Conservation (phyloP, 129 eudicot genomes). For the Solidago caesia region DNA sequence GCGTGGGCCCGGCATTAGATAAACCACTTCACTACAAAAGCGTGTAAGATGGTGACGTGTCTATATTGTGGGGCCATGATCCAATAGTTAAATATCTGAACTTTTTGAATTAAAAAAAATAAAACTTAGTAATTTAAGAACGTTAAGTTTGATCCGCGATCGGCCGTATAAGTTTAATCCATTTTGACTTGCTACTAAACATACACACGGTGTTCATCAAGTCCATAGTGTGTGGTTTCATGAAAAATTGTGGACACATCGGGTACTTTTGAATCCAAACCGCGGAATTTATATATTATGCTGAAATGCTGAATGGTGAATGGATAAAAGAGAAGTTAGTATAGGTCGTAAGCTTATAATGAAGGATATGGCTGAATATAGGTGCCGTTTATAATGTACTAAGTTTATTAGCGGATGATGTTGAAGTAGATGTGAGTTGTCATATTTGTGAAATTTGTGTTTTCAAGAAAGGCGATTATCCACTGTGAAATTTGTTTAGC, state of each 20-base stretch:
- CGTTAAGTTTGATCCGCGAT: neutral
- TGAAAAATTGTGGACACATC: neutral
- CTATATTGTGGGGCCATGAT: neutral
- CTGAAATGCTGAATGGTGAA: no score
- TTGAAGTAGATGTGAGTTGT: no score
- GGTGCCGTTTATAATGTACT: no score
- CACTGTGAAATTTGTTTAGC: no score
- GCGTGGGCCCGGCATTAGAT: conserved; percentile 21
- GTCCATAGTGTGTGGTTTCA: neutral
- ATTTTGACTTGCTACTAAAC: neutral
- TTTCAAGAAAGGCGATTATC: no score
- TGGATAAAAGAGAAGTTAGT: no score
- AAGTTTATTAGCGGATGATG: no score
- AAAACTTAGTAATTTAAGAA: neutral
- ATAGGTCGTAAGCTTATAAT: no score
- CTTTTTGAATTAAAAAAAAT: neutral
- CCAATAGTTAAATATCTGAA: neutral
- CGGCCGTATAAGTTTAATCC: neutral
- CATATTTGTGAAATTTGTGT: no score
- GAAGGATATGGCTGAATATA: no score
- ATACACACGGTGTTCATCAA: neutral
- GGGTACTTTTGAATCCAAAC: neutral
- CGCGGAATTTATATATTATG: no score
- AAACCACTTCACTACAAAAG: conserved; percentile 4
- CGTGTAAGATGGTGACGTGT: conserved; percentile 18